Evolutionary conservation across 257 asterid species (phyloP).

Genomic region (Ophiorrhiza pumila): DNA sequence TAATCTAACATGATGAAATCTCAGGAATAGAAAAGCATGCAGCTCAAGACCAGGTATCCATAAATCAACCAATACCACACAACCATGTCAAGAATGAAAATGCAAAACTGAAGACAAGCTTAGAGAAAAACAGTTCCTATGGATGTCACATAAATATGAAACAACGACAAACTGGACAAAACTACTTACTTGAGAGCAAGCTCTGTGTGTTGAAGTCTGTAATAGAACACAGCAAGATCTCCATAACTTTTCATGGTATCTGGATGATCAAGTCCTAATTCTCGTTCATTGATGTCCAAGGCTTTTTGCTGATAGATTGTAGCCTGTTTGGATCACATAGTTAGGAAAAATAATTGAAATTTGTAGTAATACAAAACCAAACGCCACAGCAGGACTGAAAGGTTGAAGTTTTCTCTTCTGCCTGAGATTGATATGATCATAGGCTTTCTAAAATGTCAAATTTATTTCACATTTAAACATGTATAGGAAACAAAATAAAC

Average conservation of each 20-base stretch:
- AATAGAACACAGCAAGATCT: conserved; percentile 93
- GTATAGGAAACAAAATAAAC: conserved; percentile 12
- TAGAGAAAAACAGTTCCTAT: not conserved
- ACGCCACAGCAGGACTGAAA: conserved; percentile 4
- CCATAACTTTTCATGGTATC: conserved; percentile 97
- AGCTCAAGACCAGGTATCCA: not conserved
- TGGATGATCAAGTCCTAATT: conserved; percentile 93
- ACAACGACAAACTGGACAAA: conserved; percentile 14
- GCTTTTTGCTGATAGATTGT: conserved; percentile 96
- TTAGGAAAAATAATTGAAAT: conserved; percentile 24
- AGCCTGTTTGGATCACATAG: conserved; percentile 48
- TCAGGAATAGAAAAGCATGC: not conserved
- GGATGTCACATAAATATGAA: not conserved
- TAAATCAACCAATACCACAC: not conserved
- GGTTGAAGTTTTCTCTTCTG: not conserved
- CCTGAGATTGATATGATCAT: not conserved
- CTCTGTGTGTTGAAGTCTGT: conserved; percentile 92
- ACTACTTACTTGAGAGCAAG: conserved; percentile 80
- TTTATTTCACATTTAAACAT: conserved; percentile 1
- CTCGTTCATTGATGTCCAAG: conserved; percentile 85
- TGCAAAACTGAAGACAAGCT: not conserved
- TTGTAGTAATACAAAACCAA: conserved; percentile 8
- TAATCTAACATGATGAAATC: not conserved
- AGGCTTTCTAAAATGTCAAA: not conserved
- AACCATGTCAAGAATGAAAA: not conserved